Evolutionary conservation across 306 rosid species (phyloP).

Genomic region (Lagenaria siceraria): DNA sequence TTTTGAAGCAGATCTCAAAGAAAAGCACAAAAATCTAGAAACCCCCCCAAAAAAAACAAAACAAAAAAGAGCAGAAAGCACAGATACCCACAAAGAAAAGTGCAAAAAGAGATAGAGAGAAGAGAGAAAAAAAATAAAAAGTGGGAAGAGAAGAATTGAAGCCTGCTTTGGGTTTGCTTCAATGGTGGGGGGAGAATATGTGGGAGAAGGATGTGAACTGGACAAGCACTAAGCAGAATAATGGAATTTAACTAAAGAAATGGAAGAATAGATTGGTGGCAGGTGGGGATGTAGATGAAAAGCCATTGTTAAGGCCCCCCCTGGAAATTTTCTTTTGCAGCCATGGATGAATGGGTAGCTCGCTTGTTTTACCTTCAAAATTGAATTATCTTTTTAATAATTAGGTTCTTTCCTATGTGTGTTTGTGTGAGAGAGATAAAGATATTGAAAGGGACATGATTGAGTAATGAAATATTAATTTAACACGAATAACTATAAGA

Average conservation of each 20-base stretch:
- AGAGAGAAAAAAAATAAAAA: background rate
- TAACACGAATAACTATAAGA: background rate
- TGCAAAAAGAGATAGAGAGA: slow-evolving; percentile 8
- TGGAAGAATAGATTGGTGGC: background rate
- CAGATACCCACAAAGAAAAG: background rate
- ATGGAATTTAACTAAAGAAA: background rate
- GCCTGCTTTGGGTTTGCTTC: background rate
- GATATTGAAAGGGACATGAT: background rate
- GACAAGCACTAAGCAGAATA: background rate
- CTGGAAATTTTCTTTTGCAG: background rate
- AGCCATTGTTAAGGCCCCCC: background rate
- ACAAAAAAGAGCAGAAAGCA: slow-evolving; percentile 5
- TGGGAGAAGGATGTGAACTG: background rate
- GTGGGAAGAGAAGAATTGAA: background rate
- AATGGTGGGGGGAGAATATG: slow-evolving; percentile 9
- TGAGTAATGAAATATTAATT: background rate
- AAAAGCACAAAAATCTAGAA: slow-evolving; percentile 45
- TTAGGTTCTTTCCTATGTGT: background rate
- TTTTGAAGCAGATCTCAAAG: slow-evolving; percentile 46
- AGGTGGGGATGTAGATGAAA: background rate
- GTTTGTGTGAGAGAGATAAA: background rate
- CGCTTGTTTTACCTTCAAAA: background rate
- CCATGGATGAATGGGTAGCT: slow-evolving; percentile 1
- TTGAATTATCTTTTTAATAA: background rate
- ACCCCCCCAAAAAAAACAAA: background rate